These are phyloP conservation scores for Metschnikowia kunwiensis DNA, from an alignment of 805 yeast species.

Conservation along the genomic window DNA sequence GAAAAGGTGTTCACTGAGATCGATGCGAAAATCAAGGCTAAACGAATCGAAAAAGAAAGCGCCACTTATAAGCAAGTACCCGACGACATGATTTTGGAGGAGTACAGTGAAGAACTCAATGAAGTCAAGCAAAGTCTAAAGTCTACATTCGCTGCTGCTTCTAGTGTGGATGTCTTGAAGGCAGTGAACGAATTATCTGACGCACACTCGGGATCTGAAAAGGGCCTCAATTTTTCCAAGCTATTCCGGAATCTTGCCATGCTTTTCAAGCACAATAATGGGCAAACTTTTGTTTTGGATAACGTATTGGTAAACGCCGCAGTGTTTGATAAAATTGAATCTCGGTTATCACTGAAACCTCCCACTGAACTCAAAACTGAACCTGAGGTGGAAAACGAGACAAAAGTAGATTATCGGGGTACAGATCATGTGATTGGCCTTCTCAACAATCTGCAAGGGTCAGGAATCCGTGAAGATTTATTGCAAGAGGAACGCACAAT, in stretches of 20 bases:
- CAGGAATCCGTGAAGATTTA: not conserved
- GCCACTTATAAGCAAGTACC: conserved; percentile 29
- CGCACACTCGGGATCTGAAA: conserved; percentile 7
- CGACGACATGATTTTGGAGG: conserved; percentile 32
- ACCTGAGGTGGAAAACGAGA: not conserved
- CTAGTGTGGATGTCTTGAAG: conserved; percentile 16
- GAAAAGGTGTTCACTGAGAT: conserved; percentile 28
- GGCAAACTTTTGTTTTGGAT: conserved; percentile 34
- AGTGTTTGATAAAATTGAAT: conserved; percentile 26
- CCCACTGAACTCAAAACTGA: not conserved
- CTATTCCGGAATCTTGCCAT: conserved; percentile 29
- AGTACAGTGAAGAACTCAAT: conserved; percentile 29
- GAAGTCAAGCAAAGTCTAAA: conserved; percentile 22
- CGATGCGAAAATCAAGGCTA: conserved; percentile 12
- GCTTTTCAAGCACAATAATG: conserved; percentile 34
- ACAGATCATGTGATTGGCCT: conserved; percentile 8
- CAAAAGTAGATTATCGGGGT: conserved; percentile 9
- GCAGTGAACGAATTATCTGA: conserved; percentile 16
- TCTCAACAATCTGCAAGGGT: conserved; percentile 1
- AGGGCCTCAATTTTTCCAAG: conserved; percentile 24
- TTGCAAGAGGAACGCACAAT: conserved; percentile 17
- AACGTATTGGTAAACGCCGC: conserved; percentile 28
- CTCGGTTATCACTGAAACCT: not conserved
- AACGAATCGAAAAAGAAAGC: not conserved
- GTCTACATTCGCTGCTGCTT: conserved; percentile 17